Evolutionary conservation across 352 stramenopile species (phyloP).

Genomic region (Globisporangium acanthophoron): DNA sequence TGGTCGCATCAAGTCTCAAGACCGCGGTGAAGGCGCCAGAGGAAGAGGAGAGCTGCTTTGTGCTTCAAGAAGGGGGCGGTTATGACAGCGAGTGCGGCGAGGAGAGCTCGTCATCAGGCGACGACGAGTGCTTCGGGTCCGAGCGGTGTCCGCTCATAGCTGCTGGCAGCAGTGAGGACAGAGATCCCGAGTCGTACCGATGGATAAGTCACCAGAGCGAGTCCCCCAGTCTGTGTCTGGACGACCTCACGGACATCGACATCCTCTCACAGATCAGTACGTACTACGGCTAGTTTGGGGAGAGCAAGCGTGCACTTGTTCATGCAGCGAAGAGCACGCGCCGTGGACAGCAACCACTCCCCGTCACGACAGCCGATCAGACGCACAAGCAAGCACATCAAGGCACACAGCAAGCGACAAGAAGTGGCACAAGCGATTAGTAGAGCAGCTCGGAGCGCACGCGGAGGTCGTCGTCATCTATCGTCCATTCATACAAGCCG

Average conservation of each 20-base stretch:
- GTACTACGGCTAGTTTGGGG: conserved; percentile 15
- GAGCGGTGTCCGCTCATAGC: not conserved
- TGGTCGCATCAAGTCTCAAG: conserved; percentile 27
- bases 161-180: not conserved
- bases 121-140: not conserved
- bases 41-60: conserved; percentile 2
- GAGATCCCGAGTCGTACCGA: conserved; percentile 6
- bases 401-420: too few relatives aligned
- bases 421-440: not conserved
- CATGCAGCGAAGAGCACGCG: not conserved
- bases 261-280: conserved; percentile 39
- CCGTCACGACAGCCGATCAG: too few relatives aligned
- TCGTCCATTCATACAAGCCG: conserved; percentile 4
- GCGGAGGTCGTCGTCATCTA: conserved; percentile 12
- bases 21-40: conserved; percentile 13
- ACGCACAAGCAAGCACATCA: not conserved
- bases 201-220: conserved; percentile 9
- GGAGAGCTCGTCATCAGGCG: not conserved
- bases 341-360: too few relatives aligned
- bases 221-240: conserved; percentile 40
- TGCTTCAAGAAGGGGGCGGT: not conserved
- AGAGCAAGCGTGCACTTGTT: not conserved
- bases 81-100: not conserved
- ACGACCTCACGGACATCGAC: conserved; percentile 55
- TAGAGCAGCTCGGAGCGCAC: not conserved